Conservation (phyloP, 768 basidiomycete genomes). For the Tricholoma saponaceum region DNA sequence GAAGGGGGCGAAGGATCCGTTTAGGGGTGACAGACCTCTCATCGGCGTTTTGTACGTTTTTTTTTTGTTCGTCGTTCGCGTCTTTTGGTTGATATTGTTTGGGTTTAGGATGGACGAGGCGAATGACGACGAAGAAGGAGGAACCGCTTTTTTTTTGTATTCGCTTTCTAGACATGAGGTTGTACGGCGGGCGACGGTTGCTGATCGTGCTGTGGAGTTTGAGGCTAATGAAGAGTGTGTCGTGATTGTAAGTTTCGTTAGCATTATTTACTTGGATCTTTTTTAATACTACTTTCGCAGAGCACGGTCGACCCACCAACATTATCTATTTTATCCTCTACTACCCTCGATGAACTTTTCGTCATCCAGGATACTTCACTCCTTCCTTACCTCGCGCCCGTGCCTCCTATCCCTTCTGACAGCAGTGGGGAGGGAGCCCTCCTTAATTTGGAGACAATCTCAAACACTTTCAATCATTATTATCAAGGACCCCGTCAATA, state of each 20-base stretch:
- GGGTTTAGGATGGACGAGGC: no score
- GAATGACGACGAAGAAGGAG: no score
- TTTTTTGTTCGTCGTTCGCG: no score
- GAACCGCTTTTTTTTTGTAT: no score
- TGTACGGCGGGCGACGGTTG: no score
- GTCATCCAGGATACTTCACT: conserved; percentile 45
- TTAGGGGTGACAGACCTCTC: conserved; percentile 21
- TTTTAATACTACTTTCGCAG: conserved; percentile 28
- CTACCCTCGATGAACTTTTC: conserved; percentile 47
- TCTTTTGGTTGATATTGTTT: neutral
- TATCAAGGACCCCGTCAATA: neutral
- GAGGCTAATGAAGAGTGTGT: conserved; percentile 33
- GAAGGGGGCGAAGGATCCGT: conserved; percentile 21
- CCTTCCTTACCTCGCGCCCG: conserved; percentile 19
- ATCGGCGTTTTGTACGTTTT: conserved; percentile 29
- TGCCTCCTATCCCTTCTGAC: neutral
- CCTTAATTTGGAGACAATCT: neutral
- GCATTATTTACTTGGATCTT: neutral
- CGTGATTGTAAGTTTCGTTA: conserved; percentile 47
- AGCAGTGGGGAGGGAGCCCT: neutral
- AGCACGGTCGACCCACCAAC: conserved; percentile 51
- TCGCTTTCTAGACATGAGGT: no score
- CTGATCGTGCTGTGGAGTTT: conserved; percentile 27
- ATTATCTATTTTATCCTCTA: conserved; percentile 54
- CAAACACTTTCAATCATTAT: conserved; percentile 6